Evolutionary conservation across 495 filamentous ascomycete species (phyloP).

Genomic region (Haplographium delicatum): DNA sequence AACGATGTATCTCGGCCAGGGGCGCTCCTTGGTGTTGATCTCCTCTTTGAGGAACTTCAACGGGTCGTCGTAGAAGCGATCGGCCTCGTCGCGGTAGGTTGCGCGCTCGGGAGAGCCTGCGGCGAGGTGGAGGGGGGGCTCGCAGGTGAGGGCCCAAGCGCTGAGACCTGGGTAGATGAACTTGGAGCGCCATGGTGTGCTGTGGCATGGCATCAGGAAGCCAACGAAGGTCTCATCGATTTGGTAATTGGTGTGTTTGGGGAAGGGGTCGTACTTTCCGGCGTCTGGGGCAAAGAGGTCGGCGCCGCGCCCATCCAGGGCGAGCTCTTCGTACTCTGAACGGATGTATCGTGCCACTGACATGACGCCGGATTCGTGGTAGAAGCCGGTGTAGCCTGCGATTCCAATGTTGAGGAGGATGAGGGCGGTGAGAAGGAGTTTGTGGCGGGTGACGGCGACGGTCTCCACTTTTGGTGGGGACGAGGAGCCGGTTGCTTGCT

Average conservation of each 20-base stretch:
- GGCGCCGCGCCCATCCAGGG: slow-evolving; percentile 8
- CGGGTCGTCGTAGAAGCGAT: slow-evolving; percentile 75
- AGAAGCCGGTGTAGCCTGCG: slow-evolving; percentile 64
- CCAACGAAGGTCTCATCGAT: slow-evolving; percentile 59
- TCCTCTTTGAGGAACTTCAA: slow-evolving; percentile 49
- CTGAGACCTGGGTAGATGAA: slow-evolving; percentile 67
- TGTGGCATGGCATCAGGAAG: slow-evolving; percentile 97
- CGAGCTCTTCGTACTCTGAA: slow-evolving; percentile 50
- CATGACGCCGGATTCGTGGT: slow-evolving; percentile 75
- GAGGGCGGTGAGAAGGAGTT: slow-evolving; percentile 50
- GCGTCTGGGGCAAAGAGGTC: slow-evolving; percentile 15
- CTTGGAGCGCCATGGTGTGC: slow-evolving; percentile 92
- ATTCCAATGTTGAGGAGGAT: slow-evolving; percentile 64
- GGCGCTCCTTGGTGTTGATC: slow-evolving; percentile 23
- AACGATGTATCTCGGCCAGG: slow-evolving; percentile 49
- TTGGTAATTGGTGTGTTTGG: slow-evolving; percentile 16
- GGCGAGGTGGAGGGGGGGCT: slow-evolving; percentile 69
- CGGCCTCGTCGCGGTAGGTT: slow-evolving; percentile 80
- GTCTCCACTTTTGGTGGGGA: slow-evolving; percentile 17
- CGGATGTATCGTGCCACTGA: slow-evolving; percentile 70
- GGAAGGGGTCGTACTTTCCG: slow-evolving; percentile 7
- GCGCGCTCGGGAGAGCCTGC: slow-evolving; percentile 45
- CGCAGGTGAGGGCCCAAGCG: slow-evolving; percentile 86
- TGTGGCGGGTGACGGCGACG: slow-evolving; percentile 35
- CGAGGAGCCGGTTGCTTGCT: slow-evolving; percentile 9